These are phyloP conservation scores for Emmonsiellopsis sp. DNA, from an alignment of 2,329 filamentous ascomycete genomes.

Conservation along the genomic window DNA sequence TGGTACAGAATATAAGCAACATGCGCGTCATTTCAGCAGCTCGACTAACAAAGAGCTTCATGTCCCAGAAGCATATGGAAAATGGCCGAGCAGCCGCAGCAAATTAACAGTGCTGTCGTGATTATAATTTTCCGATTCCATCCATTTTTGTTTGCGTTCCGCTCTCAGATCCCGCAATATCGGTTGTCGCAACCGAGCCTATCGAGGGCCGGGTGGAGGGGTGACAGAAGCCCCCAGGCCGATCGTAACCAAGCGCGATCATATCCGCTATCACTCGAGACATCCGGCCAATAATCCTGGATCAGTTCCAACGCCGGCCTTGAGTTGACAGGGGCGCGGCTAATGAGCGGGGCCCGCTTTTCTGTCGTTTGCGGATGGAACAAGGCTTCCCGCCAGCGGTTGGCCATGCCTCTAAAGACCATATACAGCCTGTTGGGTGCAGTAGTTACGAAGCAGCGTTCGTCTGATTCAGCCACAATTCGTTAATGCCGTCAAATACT, in stretches of 20 bases:
- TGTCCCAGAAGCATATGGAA: background rate
- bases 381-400: background rate
- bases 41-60: background rate
- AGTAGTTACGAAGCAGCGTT: background rate
- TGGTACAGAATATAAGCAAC: background rate
- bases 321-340: background rate
- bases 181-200: background rate
- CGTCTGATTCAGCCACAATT: conserved; percentile 21
- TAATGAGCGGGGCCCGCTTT: background rate
- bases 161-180: background rate
- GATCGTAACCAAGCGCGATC: background rate
- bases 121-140: background rate
- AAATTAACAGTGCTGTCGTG: background rate
- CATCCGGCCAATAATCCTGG: background rate
- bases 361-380: conserved; percentile 4
- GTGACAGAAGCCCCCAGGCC: background rate
- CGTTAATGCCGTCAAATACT: conserved; percentile 29
- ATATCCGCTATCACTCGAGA: background rate
- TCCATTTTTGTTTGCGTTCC: background rate
- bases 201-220: background rate
- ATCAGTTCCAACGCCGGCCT: background rate
- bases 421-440: background rate
- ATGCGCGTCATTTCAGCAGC: background rate
- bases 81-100: background rate
- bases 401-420: background rate